These are phyloP conservation scores for Scytalidium lignicola DNA, from an alignment of 2,329 filamentous ascomycete species.

Conservation along the genomic window DNA sequence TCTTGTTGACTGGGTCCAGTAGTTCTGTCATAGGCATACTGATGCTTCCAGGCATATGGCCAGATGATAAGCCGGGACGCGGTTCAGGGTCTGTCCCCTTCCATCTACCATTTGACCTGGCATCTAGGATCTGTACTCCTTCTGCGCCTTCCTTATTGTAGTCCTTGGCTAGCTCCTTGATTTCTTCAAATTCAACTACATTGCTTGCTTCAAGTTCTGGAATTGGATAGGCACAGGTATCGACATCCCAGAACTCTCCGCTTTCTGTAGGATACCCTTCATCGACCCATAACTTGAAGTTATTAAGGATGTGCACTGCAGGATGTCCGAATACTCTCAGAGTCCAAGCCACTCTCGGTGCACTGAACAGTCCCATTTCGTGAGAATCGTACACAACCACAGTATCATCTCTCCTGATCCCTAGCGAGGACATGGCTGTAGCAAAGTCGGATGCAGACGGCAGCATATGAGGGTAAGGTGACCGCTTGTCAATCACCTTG, in stretches of 20 bases:
- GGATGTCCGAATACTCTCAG: slow-evolving; percentile 83
- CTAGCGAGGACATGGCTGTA: slow-evolving; percentile 80
- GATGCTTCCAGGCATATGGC: slow-evolving; percentile 85
- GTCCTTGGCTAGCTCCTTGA: slow-evolving; percentile 71
- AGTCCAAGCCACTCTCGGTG: slow-evolving; percentile 91
- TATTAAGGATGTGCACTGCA: slow-evolving; percentile 87
- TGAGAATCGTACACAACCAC: slow-evolving; percentile 92
- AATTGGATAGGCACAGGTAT: slow-evolving; percentile 61
- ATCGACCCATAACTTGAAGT: slow-evolving; percentile 91
- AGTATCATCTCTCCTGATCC: slow-evolving; percentile 80
- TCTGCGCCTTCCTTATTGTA: slow-evolving; percentile 78
- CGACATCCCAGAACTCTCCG: slow-evolving; percentile 65
- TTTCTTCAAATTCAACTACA: slow-evolving; percentile 76
- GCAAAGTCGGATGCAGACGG: slow-evolving; percentile 77
- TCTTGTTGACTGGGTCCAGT: slow-evolving; percentile 77
- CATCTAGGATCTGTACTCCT: slow-evolving; percentile 84
- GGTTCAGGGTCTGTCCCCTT: slow-evolving; percentile 81
- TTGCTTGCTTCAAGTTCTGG: slow-evolving; percentile 53
- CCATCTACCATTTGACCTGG: slow-evolving; percentile 74
- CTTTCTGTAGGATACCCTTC: slow-evolving; percentile 76
- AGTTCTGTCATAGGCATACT: slow-evolving; percentile 76
- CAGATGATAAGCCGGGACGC: slow-evolving; percentile 76
- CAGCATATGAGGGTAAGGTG: slow-evolving; percentile 94
- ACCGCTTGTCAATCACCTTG: slow-evolving; percentile 79
- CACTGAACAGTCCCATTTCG: slow-evolving; percentile 90